A percentile compares a stretch with the other conserved stretches of the same genome.
These are phyloP conservation scores for Aspergillus pseudotamarii DNA, from an alignment of 2,329 filamentous ascomycete genomes.

Conservation along the genomic window DNA sequence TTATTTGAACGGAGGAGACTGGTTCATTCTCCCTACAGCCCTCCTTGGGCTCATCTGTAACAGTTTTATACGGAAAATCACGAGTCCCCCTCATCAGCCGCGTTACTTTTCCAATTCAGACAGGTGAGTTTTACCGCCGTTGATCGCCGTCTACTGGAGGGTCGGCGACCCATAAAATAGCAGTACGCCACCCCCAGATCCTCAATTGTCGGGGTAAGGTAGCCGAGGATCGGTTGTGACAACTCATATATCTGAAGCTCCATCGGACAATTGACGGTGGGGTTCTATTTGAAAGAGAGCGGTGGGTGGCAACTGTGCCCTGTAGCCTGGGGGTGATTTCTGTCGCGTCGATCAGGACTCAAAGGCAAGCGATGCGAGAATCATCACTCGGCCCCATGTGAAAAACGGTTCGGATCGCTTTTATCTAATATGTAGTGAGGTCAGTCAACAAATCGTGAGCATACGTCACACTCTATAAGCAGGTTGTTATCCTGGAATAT, in stretches of 20 bases:
- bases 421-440: too few relatives aligned
- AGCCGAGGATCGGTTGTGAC: not conserved
- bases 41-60: not conserved
- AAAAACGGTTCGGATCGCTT: not conserved
- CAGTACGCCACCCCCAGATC: not conserved
- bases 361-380: not conserved
- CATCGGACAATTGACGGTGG: not conserved
- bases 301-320: not conserved
- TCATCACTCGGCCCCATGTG: not conserved
- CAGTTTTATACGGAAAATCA: not conserved
- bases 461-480: not conserved
- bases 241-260: not conserved
- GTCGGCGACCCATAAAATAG: not conserved
- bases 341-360: not conserved
- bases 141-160: not conserved
- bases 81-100: not conserved
- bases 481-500: not conserved
- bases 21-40: not conserved
- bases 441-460: not conserved
- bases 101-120: not conserved
- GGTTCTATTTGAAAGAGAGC: not conserved
- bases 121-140: not conserved
- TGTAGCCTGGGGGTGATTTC: not conserved
- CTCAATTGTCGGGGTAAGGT: not conserved
- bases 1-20: not conserved